These are phyloP conservation scores for Didymella glomerata DNA, from an alignment of 2,329 filamentous ascomycete species.

Conservation along the genomic window DNA sequence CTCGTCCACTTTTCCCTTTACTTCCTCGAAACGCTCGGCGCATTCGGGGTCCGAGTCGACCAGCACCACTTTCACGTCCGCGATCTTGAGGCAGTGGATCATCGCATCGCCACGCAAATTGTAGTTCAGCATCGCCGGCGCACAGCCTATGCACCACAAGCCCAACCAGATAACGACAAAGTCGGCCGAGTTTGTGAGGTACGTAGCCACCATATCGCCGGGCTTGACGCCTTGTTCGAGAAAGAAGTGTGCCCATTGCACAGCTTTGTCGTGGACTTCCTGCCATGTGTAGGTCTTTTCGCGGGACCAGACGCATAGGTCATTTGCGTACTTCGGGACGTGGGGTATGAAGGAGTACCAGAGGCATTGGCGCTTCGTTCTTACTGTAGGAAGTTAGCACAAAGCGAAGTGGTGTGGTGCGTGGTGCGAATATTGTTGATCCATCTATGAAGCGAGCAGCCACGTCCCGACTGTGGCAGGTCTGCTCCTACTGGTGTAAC, in stretches of 20 bases:
- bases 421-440: background rate
- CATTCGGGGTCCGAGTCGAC: constrained; percentile 61
- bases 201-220: constrained; percentile 70
- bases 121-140: constrained; percentile 75
- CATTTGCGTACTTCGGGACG: constrained; percentile 49
- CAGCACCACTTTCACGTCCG: constrained; percentile 63
- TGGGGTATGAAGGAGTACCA: constrained; percentile 43
- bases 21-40: constrained; percentile 31
- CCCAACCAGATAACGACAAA: constrained; percentile 73
- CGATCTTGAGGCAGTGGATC: constrained; percentile 69
- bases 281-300: constrained; percentile 55
- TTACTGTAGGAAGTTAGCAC: constrained; percentile 38
- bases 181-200: constrained; percentile 71
- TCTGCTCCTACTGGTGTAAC: constrained; percentile 5
- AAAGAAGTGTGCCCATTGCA: constrained; percentile 45
- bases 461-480: background rate
- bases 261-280: constrained; percentile 39
- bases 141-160: constrained; percentile 70
- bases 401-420: background rate
- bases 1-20: constrained; percentile 27
- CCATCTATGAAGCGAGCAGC: background rate
- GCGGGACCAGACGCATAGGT: constrained; percentile 72
- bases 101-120: constrained; percentile 69
- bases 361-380: constrained; percentile 48
- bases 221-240: constrained; percentile 64